Base-by-base conservation (phyloP, 495 filamentous ascomycete species). In the Evansstolkia leycettana region DNA sequence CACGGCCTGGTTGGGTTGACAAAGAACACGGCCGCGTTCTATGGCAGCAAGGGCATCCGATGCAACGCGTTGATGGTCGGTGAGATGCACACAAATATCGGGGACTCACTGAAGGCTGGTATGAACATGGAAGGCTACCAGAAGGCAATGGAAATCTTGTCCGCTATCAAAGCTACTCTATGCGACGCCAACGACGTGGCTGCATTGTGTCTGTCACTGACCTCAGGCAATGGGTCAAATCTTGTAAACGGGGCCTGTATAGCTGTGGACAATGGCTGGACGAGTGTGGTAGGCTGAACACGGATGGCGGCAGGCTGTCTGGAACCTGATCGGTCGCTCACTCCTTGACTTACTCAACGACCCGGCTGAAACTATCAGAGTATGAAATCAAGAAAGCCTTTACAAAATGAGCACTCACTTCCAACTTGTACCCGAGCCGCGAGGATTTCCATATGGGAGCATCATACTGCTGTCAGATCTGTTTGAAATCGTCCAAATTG, bases 21-120 rank as follows among this genome's bases (percentile, higher is more conserved):
- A 15, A 78, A 78, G 52, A 77, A 66, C 48, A 79, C 73, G 18
- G 75, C 74, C 2, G 60, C 65, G 0, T 73, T 55, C 51, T 79
- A 79, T 48, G 67, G 60, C 0, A 55, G 51, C 26, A 68, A 72
- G 50, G 69, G 71, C 14, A 75, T 80, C 46, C 62, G 65, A 30
- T 67, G 60, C 41, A 64, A 77, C 25, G 72, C 68, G 0, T 50
- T 79, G 34, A 52, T 69, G 52, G 49, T 73, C 29, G 76, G 73
- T 14, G 69, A 47, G 7, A 76, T 80, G 72, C 13, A 50, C 0
- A 67, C 65, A 27, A 78, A 76, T 40, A 76, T 78, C 41, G 43
- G 26, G 8, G 68, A 72, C 38, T 58, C 67, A 1, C 65, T 70
- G 31, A 42, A 42, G 40, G 31, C 51, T 11, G 65, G 60, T 7